Evolutionary conservation across 805 yeast species (phyloP).

Genomic region (Yarrowia sp.): DNA sequence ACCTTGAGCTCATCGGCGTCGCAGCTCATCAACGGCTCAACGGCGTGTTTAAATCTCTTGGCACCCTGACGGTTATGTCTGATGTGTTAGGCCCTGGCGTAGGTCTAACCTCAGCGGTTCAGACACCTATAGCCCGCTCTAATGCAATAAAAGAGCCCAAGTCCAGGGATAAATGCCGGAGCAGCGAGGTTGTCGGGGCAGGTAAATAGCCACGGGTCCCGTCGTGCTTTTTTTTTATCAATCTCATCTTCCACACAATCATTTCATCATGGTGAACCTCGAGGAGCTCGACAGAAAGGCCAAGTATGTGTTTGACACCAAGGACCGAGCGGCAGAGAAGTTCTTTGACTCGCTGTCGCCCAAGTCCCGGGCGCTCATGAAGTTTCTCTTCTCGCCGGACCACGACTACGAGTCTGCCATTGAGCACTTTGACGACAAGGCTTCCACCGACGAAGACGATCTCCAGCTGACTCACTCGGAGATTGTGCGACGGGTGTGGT

Average conservation of each 20-base stretch:
- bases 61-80: conserved; percentile 12
- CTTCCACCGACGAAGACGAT: neutral
- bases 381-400: conserved; percentile 28
- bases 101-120: conserved; percentile 14
- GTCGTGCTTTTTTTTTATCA: neutral
- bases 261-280: conserved; percentile 2
- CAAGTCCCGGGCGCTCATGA: conserved; percentile 4
- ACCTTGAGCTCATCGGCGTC: no score
- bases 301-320: conserved; percentile 35
- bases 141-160: neutral
- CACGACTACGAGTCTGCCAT: conserved; percentile 8
- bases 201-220: neutral
- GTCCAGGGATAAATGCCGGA: conserved; percentile 3
- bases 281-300: conserved; percentile 24
- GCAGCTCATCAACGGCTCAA: neutral
- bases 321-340: conserved; percentile 21
- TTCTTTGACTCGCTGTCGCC: conserved; percentile 23
- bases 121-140: neutral
- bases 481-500: conserved; percentile 16
- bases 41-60: neutral
- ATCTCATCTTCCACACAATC: neutral
- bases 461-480: conserved; percentile 20
- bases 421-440: conserved; percentile 1
- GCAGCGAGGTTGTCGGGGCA: neutral
- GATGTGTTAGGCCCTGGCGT: neutral